Base-by-base conservation (phyloP, 805 yeast species). In the Saccharomycopsis capsularis region DNA sequence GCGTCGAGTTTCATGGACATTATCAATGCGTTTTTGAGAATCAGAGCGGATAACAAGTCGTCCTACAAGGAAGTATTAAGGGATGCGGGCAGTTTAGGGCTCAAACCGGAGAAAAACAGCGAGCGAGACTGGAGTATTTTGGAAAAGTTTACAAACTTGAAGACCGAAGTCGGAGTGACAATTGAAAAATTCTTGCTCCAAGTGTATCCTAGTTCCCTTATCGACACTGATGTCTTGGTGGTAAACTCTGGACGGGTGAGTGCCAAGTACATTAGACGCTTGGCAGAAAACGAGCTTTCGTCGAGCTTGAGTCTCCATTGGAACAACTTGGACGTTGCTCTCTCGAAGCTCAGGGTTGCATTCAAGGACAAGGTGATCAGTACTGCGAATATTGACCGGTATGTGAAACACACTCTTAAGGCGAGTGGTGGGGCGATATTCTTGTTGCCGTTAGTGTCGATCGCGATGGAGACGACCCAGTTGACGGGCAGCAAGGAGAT, bases 1-100 rank as follows among this genome's bases (percentile, higher is more conserved):
- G 93, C 93, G 0, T 82, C 96, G 0, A 88, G 85, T 58, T 68
- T 87, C 27, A 71, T 82, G 55, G 96, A 90, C 63, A 81, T 93
- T 40, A 75, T 78, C 58, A 80, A 81, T 48, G 80, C 93, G 1
- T 66, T 86, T 18, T 63, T 75, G 44, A 71, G 95, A 56, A 81
- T 89, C 69, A 71, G 79, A 35, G 85, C 82, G 56, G 95, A 87
- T 54, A 82, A 79, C 55, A 74, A 73, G 54, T 70, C 76, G 2
- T 83, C 93, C 0, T 89, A 89, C 60, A 76, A 73, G 40, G 95
- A 88, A 55, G 87, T 85, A 3, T 67, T 88, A 51, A 13, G 25
- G 23, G 50, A 46, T 19, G 85, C 82, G 56, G 96, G 87, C 54
- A 82, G 79, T 56, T 11, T 36, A 6, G 40, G 41, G 16, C 23